Evolutionary conservation across 2,329 filamentous ascomycete species (phyloP).

Genomic region (Trichophyton benhamiae): DNA sequence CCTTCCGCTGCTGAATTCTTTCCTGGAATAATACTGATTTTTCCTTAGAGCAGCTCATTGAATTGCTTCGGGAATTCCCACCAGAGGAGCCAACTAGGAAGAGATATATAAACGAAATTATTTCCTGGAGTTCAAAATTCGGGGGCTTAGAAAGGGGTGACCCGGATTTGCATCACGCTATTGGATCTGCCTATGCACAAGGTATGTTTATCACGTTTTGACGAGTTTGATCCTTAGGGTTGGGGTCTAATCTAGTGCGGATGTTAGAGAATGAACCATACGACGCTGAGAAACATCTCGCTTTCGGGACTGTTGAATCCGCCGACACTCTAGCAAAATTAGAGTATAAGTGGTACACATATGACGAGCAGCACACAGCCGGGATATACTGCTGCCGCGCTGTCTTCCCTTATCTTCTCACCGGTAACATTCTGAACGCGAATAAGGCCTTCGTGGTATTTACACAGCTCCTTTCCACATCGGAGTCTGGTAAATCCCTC

Average conservation of each 20-base stretch:
- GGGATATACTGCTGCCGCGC: conserved; percentile 75
- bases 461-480: conserved; percentile 48
- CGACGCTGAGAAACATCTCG: conserved; percentile 81
- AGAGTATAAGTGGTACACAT: conserved; percentile 88
- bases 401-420: conserved; percentile 78
- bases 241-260: background rate
- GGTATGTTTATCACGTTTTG: conserved; percentile 29
- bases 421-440: conserved; percentile 81
- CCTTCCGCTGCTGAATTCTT: background rate
- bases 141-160: conserved; percentile 85
- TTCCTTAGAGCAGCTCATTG: conserved; percentile 49
- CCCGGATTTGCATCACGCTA: conserved; percentile 86
- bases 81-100: conserved; percentile 79
- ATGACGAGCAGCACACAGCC: conserved; percentile 78
- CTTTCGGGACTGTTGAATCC: conserved; percentile 81
- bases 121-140: conserved; percentile 74
- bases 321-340: conserved; percentile 66
- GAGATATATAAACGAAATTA: conserved; percentile 77
- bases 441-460: conserved; percentile 71
- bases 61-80: conserved; percentile 68
- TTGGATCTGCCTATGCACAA: conserved; percentile 77
- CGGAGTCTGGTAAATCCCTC: conserved; percentile 44
- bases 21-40: background rate
- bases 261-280: conserved; percentile 68
- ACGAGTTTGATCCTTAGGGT: background rate